Percentiles rank a stretch among this genome's conserved stretches.
These are phyloP conservation scores for Suhomyces xylopsoci DNA, from an alignment of 805 yeast species.

Conservation along the genomic window DNA sequence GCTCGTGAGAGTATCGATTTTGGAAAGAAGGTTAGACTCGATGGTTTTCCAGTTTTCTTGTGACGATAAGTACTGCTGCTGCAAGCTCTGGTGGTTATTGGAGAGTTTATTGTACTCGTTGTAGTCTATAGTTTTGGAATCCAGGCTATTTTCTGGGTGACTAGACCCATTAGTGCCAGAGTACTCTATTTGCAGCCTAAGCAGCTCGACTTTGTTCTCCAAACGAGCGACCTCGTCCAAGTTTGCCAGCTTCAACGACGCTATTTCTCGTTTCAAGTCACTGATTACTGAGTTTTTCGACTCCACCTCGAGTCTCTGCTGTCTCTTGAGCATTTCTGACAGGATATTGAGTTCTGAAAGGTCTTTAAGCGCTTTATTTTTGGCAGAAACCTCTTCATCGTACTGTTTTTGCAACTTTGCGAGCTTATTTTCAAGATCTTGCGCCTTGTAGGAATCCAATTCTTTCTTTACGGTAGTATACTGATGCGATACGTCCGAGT, in stretches of 20 bases:
- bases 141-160: neutral
- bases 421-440: constrained; percentile 24
- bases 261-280: constrained; percentile 28
- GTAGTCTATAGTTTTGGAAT: constrained; percentile 25
- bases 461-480: constrained; percentile 13
- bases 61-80: constrained; percentile 69
- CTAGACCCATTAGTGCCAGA: neutral
- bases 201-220: constrained; percentile 67
- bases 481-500: constrained; percentile 12
- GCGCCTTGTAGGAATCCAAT: constrained; percentile 15
- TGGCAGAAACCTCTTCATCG: constrained; percentile 21
- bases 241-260: constrained; percentile 32
- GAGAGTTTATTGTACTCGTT: constrained; percentile 42
- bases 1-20: constrained; percentile 36
- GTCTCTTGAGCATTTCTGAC: constrained; percentile 28
- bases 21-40: constrained; percentile 61
- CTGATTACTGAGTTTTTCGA: constrained; percentile 31
- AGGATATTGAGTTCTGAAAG: constrained; percentile 32
- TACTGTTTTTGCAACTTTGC: constrained; percentile 21
- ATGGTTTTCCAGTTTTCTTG: constrained; percentile 81
- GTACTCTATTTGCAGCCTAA: constrained; percentile 60
- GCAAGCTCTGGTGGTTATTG: constrained; percentile 54
- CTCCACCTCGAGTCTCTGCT: constrained; percentile 31
- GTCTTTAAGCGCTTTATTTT: constrained; percentile 19
- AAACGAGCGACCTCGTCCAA: constrained; percentile 44